These are phyloP conservation scores for Vaccinium corymbosum DNA, from an alignment of 148 eudicot species.

Conservation along the genomic window DNA sequence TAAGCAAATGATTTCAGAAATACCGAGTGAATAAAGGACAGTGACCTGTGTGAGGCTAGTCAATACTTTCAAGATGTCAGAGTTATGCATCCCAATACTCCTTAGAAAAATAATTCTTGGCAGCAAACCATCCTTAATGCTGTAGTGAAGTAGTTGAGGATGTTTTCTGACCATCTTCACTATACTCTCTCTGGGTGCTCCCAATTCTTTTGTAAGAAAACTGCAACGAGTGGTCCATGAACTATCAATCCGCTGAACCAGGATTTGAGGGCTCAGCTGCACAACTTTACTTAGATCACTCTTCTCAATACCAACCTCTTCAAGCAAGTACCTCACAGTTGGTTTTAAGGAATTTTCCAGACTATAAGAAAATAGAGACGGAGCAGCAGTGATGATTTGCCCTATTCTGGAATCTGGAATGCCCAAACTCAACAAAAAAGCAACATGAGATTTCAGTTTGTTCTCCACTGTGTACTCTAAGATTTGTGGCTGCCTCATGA, in stretches of 20 bases:
- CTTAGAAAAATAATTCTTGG: constrained; percentile 87
- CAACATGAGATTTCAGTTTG: constrained; percentile 81
- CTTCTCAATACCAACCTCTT: constrained; percentile 83
- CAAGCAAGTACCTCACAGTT: constrained; percentile 77
- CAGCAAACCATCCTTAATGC: constrained; percentile 80
- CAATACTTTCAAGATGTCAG: constrained; percentile 75
- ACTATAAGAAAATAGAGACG: constrained; percentile 83
- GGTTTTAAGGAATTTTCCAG: constrained; percentile 87
- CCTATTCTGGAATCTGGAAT: constrained; percentile 81
- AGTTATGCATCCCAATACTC: constrained; percentile 81
- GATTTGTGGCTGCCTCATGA: constrained; percentile 87
- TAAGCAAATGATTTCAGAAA: constrained; percentile 2
- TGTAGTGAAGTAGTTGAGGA: constrained; percentile 95
- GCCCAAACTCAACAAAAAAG: constrained; percentile 68
- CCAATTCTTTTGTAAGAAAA: constrained; percentile 77
- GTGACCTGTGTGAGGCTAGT: constrained; percentile 89
- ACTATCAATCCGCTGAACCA: constrained; percentile 84
- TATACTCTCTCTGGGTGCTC: constrained; percentile 78
- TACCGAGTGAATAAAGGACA: constrained; percentile 14
- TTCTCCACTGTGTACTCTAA: constrained; percentile 77
- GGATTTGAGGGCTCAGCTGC: constrained; percentile 92
- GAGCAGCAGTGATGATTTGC: constrained; percentile 77
- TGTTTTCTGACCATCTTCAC: constrained; percentile 93
- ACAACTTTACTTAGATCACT: constrained; percentile 81
- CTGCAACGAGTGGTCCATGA: constrained; percentile 73